These are phyloP conservation scores for Ogataea corticis DNA, from an alignment of 805 yeast species.

Conservation along the genomic window DNA sequence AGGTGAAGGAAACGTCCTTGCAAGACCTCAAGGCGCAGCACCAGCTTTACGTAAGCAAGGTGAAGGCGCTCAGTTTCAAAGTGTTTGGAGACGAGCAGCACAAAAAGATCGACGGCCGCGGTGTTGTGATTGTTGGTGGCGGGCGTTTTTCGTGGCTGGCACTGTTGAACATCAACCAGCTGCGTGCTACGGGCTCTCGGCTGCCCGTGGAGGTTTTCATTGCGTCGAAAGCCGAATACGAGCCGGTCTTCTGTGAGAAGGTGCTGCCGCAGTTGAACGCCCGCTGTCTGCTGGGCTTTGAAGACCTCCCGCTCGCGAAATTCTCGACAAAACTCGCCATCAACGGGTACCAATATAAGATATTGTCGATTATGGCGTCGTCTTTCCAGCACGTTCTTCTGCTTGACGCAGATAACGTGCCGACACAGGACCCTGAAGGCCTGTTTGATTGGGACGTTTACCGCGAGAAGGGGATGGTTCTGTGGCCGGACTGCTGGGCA, in stretches of 20 bases:
- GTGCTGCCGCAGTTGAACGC: slow-evolving; percentile 45
- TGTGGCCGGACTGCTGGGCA: slow-evolving; percentile 76
- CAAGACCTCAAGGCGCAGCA: slow-evolving; percentile 23
- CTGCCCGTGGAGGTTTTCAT: slow-evolving; percentile 54
- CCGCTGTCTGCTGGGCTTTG: slow-evolving; percentile 43
- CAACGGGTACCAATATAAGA: slow-evolving; percentile 52
- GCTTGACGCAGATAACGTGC: slow-evolving; percentile 54
- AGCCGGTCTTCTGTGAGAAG: slow-evolving; percentile 44
- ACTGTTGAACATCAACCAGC: slow-evolving; percentile 47
- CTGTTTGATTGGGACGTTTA: slow-evolving; percentile 48
- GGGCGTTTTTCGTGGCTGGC: slow-evolving; percentile 53
- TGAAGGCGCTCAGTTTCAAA: slow-evolving; percentile 40
- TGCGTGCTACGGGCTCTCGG: slow-evolving; percentile 43
- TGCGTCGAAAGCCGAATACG: slow-evolving; percentile 46
- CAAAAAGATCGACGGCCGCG: slow-evolving; percentile 23
- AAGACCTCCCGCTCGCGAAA: slow-evolving; percentile 31
- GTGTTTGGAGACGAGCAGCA: slow-evolving; percentile 28
- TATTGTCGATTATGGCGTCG: slow-evolving; percentile 48
- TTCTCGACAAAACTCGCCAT: slow-evolving; percentile 29
- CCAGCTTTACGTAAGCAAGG: slow-evolving; percentile 10
- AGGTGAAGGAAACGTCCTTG: slow-evolving; percentile 34
- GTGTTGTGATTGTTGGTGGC: slow-evolving; percentile 56
- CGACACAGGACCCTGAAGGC: slow-evolving; percentile 42
- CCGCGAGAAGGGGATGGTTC: slow-evolving; percentile 43
- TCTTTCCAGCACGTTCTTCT: slow-evolving; percentile 47